Conservation (phyloP, 2,329 filamentous ascomycete genomes). For the Phialemonium atrogriseum region DNA sequence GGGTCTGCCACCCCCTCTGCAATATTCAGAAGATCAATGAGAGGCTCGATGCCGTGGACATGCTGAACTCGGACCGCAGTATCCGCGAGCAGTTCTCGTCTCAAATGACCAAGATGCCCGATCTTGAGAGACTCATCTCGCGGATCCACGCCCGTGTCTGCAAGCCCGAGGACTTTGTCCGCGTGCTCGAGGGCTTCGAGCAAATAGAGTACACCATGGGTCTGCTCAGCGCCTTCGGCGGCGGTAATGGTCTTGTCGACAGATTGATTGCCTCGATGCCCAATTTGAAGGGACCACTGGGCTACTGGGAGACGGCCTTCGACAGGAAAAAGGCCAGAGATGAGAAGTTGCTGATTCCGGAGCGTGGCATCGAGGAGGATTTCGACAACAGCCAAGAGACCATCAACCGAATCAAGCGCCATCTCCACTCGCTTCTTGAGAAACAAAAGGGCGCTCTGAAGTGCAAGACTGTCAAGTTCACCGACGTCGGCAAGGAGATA, state of each 20-base stretch:
- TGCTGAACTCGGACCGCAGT: constrained; percentile 73
- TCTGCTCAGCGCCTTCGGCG: constrained; percentile 63
- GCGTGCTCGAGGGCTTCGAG: constrained; percentile 90
- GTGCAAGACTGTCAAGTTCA: constrained; percentile 64
- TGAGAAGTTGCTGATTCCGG: constrained; percentile 75
- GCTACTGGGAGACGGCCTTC: constrained; percentile 88
- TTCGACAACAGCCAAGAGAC: constrained; percentile 77
- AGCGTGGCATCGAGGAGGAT: constrained; percentile 80
- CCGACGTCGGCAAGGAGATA: constrained; percentile 90
- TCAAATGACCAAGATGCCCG: constrained; percentile 84
- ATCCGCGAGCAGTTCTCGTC: constrained; percentile 82
- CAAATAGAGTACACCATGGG: constrained; percentile 94
- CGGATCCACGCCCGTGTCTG: constrained; percentile 89
- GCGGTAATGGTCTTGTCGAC: constrained; percentile 76
- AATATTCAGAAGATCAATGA: constrained; percentile 86
- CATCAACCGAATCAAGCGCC: constrained; percentile 66
- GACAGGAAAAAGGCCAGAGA: constrained; percentile 73
- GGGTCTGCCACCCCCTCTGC: constrained; percentile 92
- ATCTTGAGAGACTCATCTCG: constrained; percentile 88
- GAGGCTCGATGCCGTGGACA: constrained; percentile 86
- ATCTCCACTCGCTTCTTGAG: constrained; percentile 64
- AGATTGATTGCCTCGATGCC: constrained; percentile 82
- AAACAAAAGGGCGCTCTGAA: constrained; percentile 66
- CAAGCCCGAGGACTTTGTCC: constrained; percentile 84
- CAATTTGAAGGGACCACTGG: constrained; percentile 63